Evolutionary conservation across 495 filamentous ascomycete genomes (phyloP).

Genomic region (Delitschia confertaspora): DNA sequence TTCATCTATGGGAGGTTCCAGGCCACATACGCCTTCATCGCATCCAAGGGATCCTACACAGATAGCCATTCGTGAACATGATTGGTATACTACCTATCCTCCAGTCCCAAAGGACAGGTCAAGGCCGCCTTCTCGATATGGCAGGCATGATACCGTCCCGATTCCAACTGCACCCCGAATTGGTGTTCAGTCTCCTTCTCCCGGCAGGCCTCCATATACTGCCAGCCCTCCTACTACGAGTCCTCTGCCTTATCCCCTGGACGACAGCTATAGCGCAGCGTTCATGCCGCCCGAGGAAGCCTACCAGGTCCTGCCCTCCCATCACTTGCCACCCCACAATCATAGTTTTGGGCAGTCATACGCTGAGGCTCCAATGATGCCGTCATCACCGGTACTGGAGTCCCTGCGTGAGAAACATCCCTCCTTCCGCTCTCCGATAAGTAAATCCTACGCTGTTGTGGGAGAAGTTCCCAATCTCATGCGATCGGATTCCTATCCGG

Average conservation of each 20-base stretch:
- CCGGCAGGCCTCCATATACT: constrained; percentile 11
- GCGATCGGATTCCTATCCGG: background rate
- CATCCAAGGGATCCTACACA: too few species aligned
- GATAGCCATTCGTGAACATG: constrained; percentile 13
- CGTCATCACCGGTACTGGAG: constrained; percentile 6
- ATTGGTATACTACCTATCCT: constrained; percentile 24
- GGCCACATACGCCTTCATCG: too few species aligned
- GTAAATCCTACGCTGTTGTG: background rate
- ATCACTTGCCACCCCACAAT: background rate
- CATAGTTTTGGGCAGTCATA: constrained; percentile 1
- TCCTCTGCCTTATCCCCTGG: constrained; percentile 25
- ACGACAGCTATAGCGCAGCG: constrained; percentile 11
- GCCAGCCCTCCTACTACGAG: too few species aligned
- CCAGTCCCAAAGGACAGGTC: constrained; percentile 4
- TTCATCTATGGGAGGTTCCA: constrained; percentile 10
- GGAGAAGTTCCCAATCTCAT: background rate
- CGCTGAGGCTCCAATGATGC: constrained; percentile 10
- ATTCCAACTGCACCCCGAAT: constrained; percentile 19
- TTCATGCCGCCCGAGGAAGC: constrained; percentile 23
- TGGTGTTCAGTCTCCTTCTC: constrained; percentile 22
- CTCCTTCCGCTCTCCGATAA: constrained; percentile 6
- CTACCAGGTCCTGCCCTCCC: constrained; percentile 9
- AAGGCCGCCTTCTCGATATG: constrained; percentile 11
- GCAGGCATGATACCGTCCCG: constrained; percentile 16
- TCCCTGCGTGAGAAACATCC: constrained; percentile 8